Conservation (phyloP, 352 stramenopile genomes). For the Hyaloperonospora arabidopsidis region DNA sequence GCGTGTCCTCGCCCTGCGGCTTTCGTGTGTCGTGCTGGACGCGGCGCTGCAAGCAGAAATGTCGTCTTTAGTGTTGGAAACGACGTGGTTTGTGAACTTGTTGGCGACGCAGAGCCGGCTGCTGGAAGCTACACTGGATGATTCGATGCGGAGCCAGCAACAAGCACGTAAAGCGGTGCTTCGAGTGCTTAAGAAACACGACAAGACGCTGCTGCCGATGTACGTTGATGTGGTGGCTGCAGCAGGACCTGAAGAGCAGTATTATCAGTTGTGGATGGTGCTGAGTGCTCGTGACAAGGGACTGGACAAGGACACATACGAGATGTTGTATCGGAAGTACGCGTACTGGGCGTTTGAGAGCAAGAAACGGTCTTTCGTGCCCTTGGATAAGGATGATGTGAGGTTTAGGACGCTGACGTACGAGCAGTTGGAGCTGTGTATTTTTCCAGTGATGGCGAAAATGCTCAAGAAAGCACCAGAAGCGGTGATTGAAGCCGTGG, state of each 20-base stretch:
- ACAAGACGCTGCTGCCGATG: slow-evolving; percentile 26
- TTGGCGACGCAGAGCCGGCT: slow-evolving; percentile 39
- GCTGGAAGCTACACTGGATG: slow-evolving; percentile 48
- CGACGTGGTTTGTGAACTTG: slow-evolving; percentile 43
- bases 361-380: slow-evolving; percentile 44
- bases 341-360: slow-evolving; percentile 71
- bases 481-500: slow-evolving; percentile 54
- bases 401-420: slow-evolving; percentile 50
- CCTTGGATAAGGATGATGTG: slow-evolving; percentile 31
- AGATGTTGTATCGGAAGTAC: slow-evolving; percentile 52
- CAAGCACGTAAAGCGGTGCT: slow-evolving; percentile 38
- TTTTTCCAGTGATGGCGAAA: slow-evolving; percentile 61
- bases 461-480: slow-evolving; percentile 82
- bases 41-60: slow-evolving; percentile 14
- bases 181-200: slow-evolving; percentile 40
- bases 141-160: slow-evolving; percentile 38
- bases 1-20: slow-evolving; percentile 44
- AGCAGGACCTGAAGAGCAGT: slow-evolving; percentile 32
- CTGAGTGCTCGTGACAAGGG: slow-evolving; percentile 26
- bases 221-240: slow-evolving; percentile 34
- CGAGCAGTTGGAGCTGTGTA: slow-evolving; percentile 52
- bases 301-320: slow-evolving; percentile 27
- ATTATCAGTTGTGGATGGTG: slow-evolving; percentile 59
- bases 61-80: neutral
- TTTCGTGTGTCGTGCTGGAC: slow-evolving; percentile 52